Base-by-base conservation (phyloP, 2,329 filamentous ascomycete species). In the Neofusicoccum sp. region DNA sequence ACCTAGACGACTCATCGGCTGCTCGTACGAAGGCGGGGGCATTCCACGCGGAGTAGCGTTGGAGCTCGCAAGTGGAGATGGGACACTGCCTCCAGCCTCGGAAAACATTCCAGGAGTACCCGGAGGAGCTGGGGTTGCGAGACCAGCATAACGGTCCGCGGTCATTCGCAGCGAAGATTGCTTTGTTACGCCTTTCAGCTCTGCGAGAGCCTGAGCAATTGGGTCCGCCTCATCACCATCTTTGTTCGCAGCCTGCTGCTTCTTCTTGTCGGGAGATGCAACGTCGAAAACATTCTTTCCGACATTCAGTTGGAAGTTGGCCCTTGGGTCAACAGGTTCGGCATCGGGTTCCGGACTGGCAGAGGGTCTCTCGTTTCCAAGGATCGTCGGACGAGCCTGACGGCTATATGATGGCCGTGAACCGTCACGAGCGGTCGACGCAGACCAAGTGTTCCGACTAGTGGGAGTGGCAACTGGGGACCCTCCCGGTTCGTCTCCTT, bases 261-360 rank as follows among this genome's bases (percentile, higher is more conserved):
- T 67, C 41, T 73, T 73, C 30, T 69, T 66, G 62, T 93, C 90
- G 0, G 91, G 88, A 7, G 89, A 89, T 11, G 90, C 89, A 8
- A 99, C 93, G 61, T 96, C 88, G 69, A 99, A 96, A 9, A 99
- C 91, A 68, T 99, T 99, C 68, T 96, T 91, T 6, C 95, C 95
- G 59, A 99, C 86, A 69, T 97, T 97, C 30, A 99, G 82, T 63
- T 96, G 93, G 68, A 98, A 87, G 72, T 89, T 96, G 40, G 93
- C 92, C 64, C 95, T 88, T 60, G 93, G 93, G 70, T 97, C 95
- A 38, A 95, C 93, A 3, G 91, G 91, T 68, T 91, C 96, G 58
- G 79, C 80, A 66, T 79, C 82, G n/a, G 80, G 64, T 8, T 67
- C 68, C 31, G 65, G 67, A n/a, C 66, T 65, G 28, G 59, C 43